Evolutionary conservation across 192 early-diverging fungal species (phyloP).

Genomic region (Bifiguratus adelaidae): DNA sequence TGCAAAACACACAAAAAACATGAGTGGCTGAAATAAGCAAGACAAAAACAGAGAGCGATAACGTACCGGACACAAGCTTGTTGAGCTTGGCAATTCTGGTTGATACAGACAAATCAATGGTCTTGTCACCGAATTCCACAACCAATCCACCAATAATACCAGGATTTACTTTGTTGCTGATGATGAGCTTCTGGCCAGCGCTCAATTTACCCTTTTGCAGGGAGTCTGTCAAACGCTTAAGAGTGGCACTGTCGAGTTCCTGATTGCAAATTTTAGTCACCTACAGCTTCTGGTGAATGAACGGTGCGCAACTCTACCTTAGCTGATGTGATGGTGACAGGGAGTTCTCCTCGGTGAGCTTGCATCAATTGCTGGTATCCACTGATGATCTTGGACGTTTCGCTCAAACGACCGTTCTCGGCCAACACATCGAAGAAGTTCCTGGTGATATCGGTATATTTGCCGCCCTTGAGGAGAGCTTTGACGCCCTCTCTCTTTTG

Average conservation of each 20-base stretch:
- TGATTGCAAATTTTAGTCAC: constrained; percentile 14
- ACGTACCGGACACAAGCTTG: constrained; percentile 69
- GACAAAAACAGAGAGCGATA: neutral
- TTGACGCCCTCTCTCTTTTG: constrained; percentile 70
- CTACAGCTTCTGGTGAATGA: neutral
- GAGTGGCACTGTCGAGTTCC: constrained; percentile 71
- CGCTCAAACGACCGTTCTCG: constrained; percentile 89
- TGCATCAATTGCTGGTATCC: constrained; percentile 78
- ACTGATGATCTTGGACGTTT: constrained; percentile 71
- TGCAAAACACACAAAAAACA: too few relatives aligned
- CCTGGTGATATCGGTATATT: constrained; percentile 66
- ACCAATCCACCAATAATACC: constrained; percentile 91
- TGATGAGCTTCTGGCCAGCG: constrained; percentile 70
- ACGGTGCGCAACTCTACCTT: constrained; percentile 44
- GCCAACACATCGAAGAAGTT: constrained; percentile 89
- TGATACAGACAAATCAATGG: constrained; percentile 94
- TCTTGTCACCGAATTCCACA: constrained; percentile 96
- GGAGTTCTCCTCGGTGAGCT: constrained; percentile 81
- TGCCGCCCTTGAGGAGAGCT: constrained; percentile 52
- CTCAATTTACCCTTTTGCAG: constrained; percentile 64
- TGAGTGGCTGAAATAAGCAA: too few relatives aligned
- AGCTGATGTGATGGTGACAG: constrained; percentile 82
- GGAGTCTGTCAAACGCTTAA: constrained; percentile 36
- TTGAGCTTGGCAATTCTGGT: constrained; percentile 95
- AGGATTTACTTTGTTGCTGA: constrained; percentile 88